These are phyloP conservation scores for Arthrobotrys entomopaga DNA, from an alignment of 2,329 filamentous ascomycete genomes.

Conservation along the genomic window DNA sequence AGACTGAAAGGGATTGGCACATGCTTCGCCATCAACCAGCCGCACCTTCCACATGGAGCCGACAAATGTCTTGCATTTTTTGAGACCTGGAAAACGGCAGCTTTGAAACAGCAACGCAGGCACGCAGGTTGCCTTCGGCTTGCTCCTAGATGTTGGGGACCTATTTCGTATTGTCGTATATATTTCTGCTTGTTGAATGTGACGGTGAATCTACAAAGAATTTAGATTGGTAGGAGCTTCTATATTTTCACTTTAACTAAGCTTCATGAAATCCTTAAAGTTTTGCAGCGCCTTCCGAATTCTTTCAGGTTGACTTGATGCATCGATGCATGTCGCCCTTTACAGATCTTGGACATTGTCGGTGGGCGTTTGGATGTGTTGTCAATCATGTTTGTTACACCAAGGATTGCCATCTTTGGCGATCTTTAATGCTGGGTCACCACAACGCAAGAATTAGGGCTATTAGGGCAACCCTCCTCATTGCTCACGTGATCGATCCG, in stretches of 20 bases:
- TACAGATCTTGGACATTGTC: background rate
- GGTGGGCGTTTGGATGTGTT: constrained; percentile 8
- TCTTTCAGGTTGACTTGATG: too few species aligned
- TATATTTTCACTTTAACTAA: constrained; percentile 1
- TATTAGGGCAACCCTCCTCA: constrained; percentile 51
- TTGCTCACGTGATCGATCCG: background rate
- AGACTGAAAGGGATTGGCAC: constrained; percentile 37
- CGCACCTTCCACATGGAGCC: constrained; percentile 52
- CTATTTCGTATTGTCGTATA: constrained; percentile 32
- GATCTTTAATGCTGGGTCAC: background rate
- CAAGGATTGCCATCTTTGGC: constrained; percentile 15
- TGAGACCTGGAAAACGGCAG: constrained; percentile 38
- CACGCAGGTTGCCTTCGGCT: too few species aligned
- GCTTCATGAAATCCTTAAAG: constrained; percentile 13
- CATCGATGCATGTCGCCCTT: too few species aligned
- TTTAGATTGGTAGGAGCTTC: background rate
- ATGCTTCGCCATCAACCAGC: constrained; percentile 36
- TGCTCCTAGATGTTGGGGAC: too few species aligned
- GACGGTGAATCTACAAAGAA: constrained; percentile 8
- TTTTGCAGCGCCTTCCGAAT: too few species aligned
- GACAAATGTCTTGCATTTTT: constrained; percentile 51
- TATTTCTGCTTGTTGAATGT: constrained; percentile 20
- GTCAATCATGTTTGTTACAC: constrained; percentile 34
- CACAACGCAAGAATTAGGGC: constrained; percentile 44
- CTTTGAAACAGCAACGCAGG: constrained; percentile 40